Evolutionary conservation across 345 rosid species (phyloP).

Genomic region (Euphorbia tirucalli): DNA sequence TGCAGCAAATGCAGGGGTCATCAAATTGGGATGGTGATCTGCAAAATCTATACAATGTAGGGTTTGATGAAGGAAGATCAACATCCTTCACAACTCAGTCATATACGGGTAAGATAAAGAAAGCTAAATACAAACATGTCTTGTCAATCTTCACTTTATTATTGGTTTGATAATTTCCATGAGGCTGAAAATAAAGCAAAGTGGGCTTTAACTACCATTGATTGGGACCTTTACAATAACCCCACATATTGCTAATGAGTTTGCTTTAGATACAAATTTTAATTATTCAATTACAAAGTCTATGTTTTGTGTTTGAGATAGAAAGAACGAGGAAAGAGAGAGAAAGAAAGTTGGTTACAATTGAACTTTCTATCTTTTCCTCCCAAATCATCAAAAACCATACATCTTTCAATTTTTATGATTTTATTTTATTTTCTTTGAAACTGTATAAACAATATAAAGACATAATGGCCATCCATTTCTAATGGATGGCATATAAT

Average conservation of each 20-base stretch:
- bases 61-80: conserved; percentile 48
- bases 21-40: conserved; percentile 64
- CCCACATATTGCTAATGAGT: conserved; percentile 37
- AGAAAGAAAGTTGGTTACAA: conserved; percentile 22
- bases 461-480: no score
- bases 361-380: conserved; percentile 19
- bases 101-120: conserved; percentile 57
- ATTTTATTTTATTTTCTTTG: no score
- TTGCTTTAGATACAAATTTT: conserved; percentile 1
- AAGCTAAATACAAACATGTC: conserved; percentile 17
- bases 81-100: conserved; percentile 39
- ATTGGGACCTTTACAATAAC: conserved; percentile 27
- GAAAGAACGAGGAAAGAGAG: no score
- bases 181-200: conserved; percentile 26
- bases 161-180: conserved; percentile 14
- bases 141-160: conserved; percentile 19
- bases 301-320: conserved; percentile 11
- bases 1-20: conserved; percentile 45
- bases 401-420: conserved; percentile 21
- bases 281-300: not conserved
- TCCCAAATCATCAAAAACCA: conserved; percentile 14
- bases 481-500: not conserved
- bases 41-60: conserved; percentile 57
- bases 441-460: conserved; percentile 9
- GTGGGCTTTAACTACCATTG: conserved; percentile 30